Evolutionary conservation across 2,329 filamentous ascomycete species (phyloP).

Genomic region (Aspergillus arachidicola): DNA sequence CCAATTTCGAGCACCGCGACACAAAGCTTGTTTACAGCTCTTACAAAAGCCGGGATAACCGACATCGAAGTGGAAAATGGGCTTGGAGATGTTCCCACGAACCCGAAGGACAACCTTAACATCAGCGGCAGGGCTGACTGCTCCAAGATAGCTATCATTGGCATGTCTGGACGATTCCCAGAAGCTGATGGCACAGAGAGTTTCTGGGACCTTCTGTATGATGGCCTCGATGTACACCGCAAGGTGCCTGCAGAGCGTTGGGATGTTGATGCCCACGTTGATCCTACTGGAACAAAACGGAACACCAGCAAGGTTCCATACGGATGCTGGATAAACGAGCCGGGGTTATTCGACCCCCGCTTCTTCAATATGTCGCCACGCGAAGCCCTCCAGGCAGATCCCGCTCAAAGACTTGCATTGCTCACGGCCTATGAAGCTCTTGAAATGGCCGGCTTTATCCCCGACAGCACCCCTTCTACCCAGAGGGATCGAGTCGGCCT

Average conservation of each 20-base stretch:
- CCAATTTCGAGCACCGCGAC: constrained; percentile 37
- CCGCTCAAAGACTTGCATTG: constrained; percentile 76
- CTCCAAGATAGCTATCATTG: constrained; percentile 81
- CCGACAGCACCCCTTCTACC: constrained; percentile 70
- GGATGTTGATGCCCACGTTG: constrained; percentile 70
- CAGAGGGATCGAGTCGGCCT: constrained; percentile 67
- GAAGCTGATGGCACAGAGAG: constrained; percentile 71
- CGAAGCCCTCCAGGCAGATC: constrained; percentile 78
- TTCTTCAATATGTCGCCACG: constrained; percentile 89
- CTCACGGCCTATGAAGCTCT: constrained; percentile 79
- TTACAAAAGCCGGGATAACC: constrained; percentile 30
- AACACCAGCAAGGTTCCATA: constrained; percentile 78
- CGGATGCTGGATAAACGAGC: constrained; percentile 75
- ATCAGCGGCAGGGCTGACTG: constrained; percentile 4
- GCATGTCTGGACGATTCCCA: constrained; percentile 77
- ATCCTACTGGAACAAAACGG: constrained; percentile 70
- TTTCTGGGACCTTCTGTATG: constrained; percentile 74
- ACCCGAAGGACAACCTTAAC: constrained; percentile 7
- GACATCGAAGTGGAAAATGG: constrained; percentile 22
- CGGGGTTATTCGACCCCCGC: constrained; percentile 75
- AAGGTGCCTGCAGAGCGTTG: constrained; percentile 68
- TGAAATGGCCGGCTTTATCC: constrained; percentile 78
- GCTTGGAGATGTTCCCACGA: constrained; percentile 29
- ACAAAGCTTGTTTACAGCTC: constrained; percentile 32
- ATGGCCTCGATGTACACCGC: constrained; percentile 72